Base-by-base conservation (phyloP, 2,329 filamentous ascomycete species). In the Apiospora kogelbergensis region DNA sequence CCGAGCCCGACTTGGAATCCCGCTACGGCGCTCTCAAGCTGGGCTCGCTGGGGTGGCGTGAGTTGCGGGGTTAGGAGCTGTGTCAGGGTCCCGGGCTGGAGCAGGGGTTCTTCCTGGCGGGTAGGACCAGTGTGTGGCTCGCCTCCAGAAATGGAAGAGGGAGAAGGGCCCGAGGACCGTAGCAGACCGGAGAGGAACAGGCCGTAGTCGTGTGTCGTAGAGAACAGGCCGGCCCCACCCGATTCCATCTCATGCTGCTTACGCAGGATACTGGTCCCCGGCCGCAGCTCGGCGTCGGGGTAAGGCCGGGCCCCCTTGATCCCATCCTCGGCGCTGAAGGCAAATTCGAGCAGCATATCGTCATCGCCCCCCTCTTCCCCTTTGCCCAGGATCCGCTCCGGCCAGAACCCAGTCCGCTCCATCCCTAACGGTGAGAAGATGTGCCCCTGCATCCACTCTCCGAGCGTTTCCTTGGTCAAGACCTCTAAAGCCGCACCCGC, bases 201-300 rank as follows among this genome's bases (percentile, higher is more conserved):
- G 20, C 76, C 76, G 69, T 83, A 84, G 72, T 85, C 83, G 13
- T 68, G 70, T 1, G 81, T 79, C 24, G 80, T 84, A 3, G 80
- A 80, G 71, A 79, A 84, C 24, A 84, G 72, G 3, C 84, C 84
- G 0, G 80, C 79, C 5, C 84, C 84, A 17, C 82, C 84, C 70
- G 80, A 80, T 68, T 83, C 81, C 3, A 82, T 71, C 24, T 74
- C 74, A 53, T 79, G 79, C 41, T 80, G 74, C 11, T 71, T 71
- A 0, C 78, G 77, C 4, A 72, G 66, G 6, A 73, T 73, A 22
- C 44, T 45, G 15, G 71, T 63, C 0, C 71, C 73, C 1, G 73
- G 67, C 22, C 67, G 66, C 6, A 81, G 74, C 3, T 44, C 24
- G 5, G 72, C 73, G 37, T 69, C 72, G 5, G 73, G 71, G 20